Conservation (phyloP, 768 basidiomycete genomes). For the Tylopilus intermedius region DNA sequence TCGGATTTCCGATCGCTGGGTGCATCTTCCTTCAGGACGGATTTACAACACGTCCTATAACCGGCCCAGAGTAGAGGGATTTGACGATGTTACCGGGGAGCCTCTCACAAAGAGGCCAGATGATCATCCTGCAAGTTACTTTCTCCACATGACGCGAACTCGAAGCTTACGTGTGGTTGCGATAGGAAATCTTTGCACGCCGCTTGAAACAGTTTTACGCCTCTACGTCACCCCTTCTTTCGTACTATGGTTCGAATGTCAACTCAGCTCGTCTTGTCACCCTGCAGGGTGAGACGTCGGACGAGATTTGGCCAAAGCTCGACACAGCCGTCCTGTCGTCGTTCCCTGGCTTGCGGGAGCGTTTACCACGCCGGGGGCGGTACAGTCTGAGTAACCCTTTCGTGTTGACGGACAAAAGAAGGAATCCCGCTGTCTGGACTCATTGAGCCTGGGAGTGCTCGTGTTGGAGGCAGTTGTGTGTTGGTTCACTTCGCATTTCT, state of each 20-base stretch:
- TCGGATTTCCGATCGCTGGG: conserved; percentile 87
- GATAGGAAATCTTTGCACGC: conserved; percentile 71
- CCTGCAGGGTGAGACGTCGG: conserved; percentile 69
- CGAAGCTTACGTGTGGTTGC: conserved; percentile 3
- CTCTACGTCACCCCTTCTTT: conserved; percentile 75
- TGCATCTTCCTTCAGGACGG: conserved; percentile 82
- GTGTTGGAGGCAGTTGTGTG: neutral
- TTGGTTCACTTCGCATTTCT: neutral
- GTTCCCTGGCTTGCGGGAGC: conserved; percentile 58
- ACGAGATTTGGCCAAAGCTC: conserved; percentile 87
- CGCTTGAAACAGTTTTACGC: conserved; percentile 74
- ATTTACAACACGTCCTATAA: conserved; percentile 91
- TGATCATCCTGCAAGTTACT: conserved; percentile 73
- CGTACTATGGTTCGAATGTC: conserved; percentile 49
- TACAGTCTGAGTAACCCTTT: conserved; percentile 55
- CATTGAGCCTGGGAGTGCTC: conserved; percentile 1
- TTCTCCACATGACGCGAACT: neutral
- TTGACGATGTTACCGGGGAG: conserved; percentile 85
- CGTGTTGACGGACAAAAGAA: conserved; percentile 27
- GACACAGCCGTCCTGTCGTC: conserved; percentile 53
- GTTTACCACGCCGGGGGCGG: conserved; percentile 41
- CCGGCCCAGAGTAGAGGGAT: conserved; percentile 69
- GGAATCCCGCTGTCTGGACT: conserved; percentile 15
- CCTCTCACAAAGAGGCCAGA: conserved; percentile 84
- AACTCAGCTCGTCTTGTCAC: conserved; percentile 47